Percentiles rank a stretch among this genome's conserved stretches.
Conservation (phyloP, 2,329 filamentous ascomycete genomes). For the Cordyceps militaris region DNA sequence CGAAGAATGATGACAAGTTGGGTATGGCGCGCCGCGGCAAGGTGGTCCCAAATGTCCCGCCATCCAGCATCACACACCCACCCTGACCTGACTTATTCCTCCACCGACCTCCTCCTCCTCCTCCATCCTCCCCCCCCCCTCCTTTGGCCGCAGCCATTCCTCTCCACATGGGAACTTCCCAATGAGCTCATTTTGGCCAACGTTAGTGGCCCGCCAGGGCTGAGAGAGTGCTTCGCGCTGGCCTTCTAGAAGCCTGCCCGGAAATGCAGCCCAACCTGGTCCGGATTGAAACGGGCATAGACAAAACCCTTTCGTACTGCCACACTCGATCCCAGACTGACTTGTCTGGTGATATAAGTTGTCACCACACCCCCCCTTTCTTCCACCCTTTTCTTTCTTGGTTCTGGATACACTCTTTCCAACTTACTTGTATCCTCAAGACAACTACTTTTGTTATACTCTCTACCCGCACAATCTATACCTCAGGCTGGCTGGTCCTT, state of each 20-base stretch:
- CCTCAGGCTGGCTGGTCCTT: too few species aligned
- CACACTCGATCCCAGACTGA: slow-evolving; percentile 7
- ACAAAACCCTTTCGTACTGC: background rate
- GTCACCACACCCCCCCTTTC: background rate
- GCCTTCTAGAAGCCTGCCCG: slow-evolving; percentile 11
- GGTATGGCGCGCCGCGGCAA: background rate
- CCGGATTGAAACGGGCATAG: background rate
- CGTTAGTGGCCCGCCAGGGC: background rate
- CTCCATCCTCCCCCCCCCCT: background rate
- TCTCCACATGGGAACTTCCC: slow-evolving; percentile 2
- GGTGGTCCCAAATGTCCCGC: background rate
- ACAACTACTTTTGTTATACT: background rate
- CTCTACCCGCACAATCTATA: background rate
- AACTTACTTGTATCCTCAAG: background rate
- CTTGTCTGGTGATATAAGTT: slow-evolving; percentile 10
- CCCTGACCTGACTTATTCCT: background rate
- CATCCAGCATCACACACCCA: slow-evolving; percentile 1
- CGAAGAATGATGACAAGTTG: slow-evolving; percentile 8
- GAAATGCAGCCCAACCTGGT: background rate
- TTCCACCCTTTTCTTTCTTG: background rate
- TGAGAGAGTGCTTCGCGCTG: too few species aligned
- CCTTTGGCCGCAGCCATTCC: slow-evolving; percentile 3
- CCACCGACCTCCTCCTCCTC: too few species aligned
- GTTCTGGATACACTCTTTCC: background rate
- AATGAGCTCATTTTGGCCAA: slow-evolving; percentile 7